These are phyloP conservation scores for Stagonosporopsis tanaceti DNA, from an alignment of 2,329 filamentous ascomycete species.

Conservation along the genomic window DNA sequence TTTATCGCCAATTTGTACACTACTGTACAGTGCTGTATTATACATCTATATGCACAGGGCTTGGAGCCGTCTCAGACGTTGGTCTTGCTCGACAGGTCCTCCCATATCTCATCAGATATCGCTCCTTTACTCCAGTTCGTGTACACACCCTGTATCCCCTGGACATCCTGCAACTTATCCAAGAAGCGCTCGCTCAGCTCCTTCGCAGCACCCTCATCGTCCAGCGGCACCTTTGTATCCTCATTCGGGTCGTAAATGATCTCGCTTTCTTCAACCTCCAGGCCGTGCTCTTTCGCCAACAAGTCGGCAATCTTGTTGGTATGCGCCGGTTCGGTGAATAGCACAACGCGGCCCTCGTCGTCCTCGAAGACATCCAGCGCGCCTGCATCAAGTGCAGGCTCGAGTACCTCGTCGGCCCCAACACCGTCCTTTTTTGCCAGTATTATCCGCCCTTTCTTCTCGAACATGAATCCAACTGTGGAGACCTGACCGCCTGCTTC, in stretches of 20 bases:
- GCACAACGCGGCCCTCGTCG: conserved; percentile 72
- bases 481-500: conserved; percentile 73
- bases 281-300: conserved; percentile 67
- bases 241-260: conserved; percentile 87
- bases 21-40: conserved; percentile 40
- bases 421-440: conserved; percentile 68
- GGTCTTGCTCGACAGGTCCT: conserved; percentile 49
- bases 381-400: conserved; percentile 85
- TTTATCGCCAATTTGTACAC: conserved; percentile 21
- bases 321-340: conserved; percentile 73
- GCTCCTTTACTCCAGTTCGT: conserved; percentile 65
- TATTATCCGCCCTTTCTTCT: conserved; percentile 76
- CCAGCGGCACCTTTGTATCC: conserved; percentile 74
- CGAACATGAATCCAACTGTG: conserved; percentile 84
- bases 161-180: conserved; percentile 69
- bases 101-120: conserved; percentile 50
- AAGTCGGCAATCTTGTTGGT: conserved; percentile 70
- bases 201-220: conserved; percentile 63
- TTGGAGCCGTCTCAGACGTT: conserved; percentile 35
- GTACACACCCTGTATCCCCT: conserved; percentile 82
- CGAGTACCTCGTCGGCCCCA: conserved; percentile 74
- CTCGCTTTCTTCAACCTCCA: conserved; percentile 76
- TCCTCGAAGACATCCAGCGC: conserved; percentile 76
- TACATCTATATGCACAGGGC: conserved; percentile 32
- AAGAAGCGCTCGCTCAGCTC: conserved; percentile 66